Base-by-base conservation (phyloP, 139 green algal species). In the Gonium pectorale region DNA sequence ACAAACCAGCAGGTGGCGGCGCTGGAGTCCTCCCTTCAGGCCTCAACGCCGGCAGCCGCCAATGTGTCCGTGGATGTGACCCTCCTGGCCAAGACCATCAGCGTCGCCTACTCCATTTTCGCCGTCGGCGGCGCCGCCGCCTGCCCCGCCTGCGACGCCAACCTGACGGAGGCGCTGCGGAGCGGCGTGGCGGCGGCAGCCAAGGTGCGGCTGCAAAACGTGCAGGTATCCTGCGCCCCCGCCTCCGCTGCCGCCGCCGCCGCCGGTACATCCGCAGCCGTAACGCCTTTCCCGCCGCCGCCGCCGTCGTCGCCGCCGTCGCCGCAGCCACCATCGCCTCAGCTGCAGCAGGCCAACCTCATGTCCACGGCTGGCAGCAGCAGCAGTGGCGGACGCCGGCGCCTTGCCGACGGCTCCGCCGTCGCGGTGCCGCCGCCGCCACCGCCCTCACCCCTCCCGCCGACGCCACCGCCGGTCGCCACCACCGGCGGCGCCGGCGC, bases 1-100 rank as follows among this genome's bases (percentile, higher is more conserved):
- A 81, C 73, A 7, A 8, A n/a, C 2, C 54, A 81, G 59, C 75
- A 82, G 59, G 17, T 82, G 9, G 41, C 59, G 29, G 75, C 75
- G n/a, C 75, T 82, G 0, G 21, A 63, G n/a, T 5, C 59, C 1
- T 22, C 64, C 17, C 35, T 81, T 0, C 19, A 41, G 17, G 3
- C 73, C 7, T 70, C 54, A 22, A 33, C 44, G 70, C 22, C 73
- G 59, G 11, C 24, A 52, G 37, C 72, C 35, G 38, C 41, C n/a
- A 19, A 56, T 2, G n/a, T 62, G 8, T 46, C 59, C 1, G 40
- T 72, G 15, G 33, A 27, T 41, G 13, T 82, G 21, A 29, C 59
- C 5, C 33, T 82, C n/a, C 13, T 71, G 22, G 11, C 59, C 15
- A 71, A 82, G 75, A 60, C 41, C 13, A 62, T 82, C 29, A 62